Evolutionary conservation across 768 basidiomycete genomes (phyloP), one percentile per base, ranked within the genome.

Genomic region (Pilatotrama ljubarskyi): DNA sequence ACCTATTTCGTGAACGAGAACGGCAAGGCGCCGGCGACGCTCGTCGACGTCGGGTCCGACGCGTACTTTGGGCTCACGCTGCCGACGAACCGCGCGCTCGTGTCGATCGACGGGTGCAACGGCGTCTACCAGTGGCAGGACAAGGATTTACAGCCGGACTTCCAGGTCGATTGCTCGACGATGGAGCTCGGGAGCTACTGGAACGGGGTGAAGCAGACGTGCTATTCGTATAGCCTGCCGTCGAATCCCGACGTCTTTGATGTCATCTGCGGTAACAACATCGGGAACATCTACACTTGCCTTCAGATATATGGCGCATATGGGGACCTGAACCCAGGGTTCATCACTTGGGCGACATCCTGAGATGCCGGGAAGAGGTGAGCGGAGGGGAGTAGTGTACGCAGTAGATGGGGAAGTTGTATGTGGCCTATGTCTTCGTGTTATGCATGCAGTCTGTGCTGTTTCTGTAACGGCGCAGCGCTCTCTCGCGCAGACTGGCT

Each of bases 61-160:
- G 50, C 58, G 35, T 59, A 51, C 51, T 59, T 59, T 17, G 58
- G 58, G n/a, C 50, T 59, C 43, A 41, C 32, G 22, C 44, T 59
- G 32, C 51, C 43, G 20, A 25, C 29, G 18, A 13, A 18, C 15
- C 20, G 20, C 44, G 17, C 43, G 17, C 25, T 59, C 25, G 51
- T 18, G 58, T 8, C 29, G 5, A 14, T 37, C 3, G 38, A 13
- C 13, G 56, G 56, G 25, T 59, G 58, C 51, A 13, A 20, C 22
- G 43, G 25, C 43, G 20, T n/a, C n/a, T n/a, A n/a, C n/a, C n/a
- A n/a, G n/a, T n/a, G n/a, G n/a, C n/a, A n/a, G n/a, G n/a, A n/a
- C n/a, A n/a, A n/a, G n/a, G n/a, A n/a, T n/a, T n/a, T n/a, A n/a
- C n/a, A 20, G 40, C 40, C 57, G 49, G 20, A 51, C 49, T 58